These are phyloP conservation scores for Aureobasidium subglaciale DNA, from an alignment of 2,329 filamentous ascomycete genomes.

Conservation along the genomic window DNA sequence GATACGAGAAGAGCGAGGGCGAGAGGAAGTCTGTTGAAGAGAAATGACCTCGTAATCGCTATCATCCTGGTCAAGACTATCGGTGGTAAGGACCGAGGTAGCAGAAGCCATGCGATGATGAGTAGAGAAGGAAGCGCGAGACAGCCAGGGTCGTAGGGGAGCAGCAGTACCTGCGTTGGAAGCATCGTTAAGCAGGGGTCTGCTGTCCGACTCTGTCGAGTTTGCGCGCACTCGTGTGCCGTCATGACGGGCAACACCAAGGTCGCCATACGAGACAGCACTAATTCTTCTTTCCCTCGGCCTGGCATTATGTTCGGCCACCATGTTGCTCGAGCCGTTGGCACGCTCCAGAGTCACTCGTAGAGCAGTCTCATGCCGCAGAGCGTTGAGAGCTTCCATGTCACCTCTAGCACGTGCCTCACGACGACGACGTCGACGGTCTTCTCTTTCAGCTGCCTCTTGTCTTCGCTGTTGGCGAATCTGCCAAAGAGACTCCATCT, in stretches of 20 bases:
- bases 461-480: constrained; percentile 71
- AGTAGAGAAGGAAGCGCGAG: constrained; percentile 23
- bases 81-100: constrained; percentile 34
- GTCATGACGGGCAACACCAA: constrained; percentile 70
- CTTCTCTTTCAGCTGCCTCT: constrained; percentile 70
- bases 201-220: constrained; percentile 64
- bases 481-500: constrained; percentile 91
- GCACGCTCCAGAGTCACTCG: constrained; percentile 38
- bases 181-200: constrained; percentile 64
- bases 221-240: constrained; percentile 67
- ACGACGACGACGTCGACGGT: constrained; percentile 59
- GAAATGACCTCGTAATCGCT: constrained; percentile 39
- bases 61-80: constrained; percentile 32
- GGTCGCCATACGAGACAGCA: constrained; percentile 67
- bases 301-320: constrained; percentile 54
- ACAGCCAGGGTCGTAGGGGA: constrained; percentile 25
- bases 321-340: constrained; percentile 38
- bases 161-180: constrained; percentile 49
- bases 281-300: constrained; percentile 62
- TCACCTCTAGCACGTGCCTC: constrained; percentile 70
- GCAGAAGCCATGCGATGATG: constrained; percentile 39
- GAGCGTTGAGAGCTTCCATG: constrained; percentile 56
- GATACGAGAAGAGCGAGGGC: constrained; percentile 14
- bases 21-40: constrained; percentile 32
- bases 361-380: constrained; percentile 51